phyloP scores from a whole-genome alignment of 2,329 filamentous ascomycete species.

The Zasmidium cellare region DNA sequence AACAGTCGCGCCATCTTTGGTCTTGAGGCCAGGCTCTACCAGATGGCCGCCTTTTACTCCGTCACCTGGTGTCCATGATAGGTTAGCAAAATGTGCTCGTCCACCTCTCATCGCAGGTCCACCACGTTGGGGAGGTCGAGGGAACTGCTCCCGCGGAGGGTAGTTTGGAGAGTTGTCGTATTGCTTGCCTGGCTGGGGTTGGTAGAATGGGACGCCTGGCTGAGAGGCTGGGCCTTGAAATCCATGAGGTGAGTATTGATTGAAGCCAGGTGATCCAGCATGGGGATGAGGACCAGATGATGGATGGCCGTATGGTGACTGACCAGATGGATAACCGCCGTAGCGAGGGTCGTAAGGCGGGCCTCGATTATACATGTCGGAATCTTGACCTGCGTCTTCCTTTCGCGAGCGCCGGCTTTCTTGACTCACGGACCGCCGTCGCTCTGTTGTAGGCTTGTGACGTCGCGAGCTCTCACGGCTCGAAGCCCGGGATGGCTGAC shows the following conservation, averaged over 20 bases:
- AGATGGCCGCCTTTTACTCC: slow-evolving; percentile 55
- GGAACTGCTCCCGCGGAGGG: slow-evolving; percentile 22
- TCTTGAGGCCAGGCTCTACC: slow-evolving; percentile 33
- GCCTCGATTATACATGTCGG: slow-evolving; percentile 34
- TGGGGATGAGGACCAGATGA: slow-evolving; percentile 33
- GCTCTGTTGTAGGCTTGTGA: background rate
- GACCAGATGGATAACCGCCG: slow-evolving; percentile 50
- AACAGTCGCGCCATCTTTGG: slow-evolving; percentile 31
- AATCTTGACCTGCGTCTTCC: slow-evolving; percentile 18
- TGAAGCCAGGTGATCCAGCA: slow-evolving; percentile 55
- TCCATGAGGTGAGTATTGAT: slow-evolving; percentile 56
- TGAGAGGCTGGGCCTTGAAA: slow-evolving; percentile 53
- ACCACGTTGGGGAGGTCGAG: slow-evolving; percentile 35
- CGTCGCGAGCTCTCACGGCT: slow-evolving; percentile 20
- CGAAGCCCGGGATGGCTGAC: slow-evolving; percentile 3
- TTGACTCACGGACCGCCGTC: slow-evolving; percentile 22
- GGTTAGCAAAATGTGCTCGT: slow-evolving; percentile 63
- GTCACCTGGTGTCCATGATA: slow-evolving; percentile 68
- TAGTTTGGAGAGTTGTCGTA: slow-evolving; percentile 26
- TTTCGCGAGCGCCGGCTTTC: slow-evolving; percentile 25
- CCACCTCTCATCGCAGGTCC: slow-evolving; percentile 47
- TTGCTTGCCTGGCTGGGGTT: slow-evolving; percentile 43
- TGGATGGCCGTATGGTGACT: slow-evolving; percentile 61
- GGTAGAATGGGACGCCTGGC: slow-evolving; percentile 31
- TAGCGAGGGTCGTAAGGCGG: slow-evolving; percentile 29